Base-by-base conservation (phyloP, 495 filamentous ascomycete genomes). In the Podospora conica region DNA sequence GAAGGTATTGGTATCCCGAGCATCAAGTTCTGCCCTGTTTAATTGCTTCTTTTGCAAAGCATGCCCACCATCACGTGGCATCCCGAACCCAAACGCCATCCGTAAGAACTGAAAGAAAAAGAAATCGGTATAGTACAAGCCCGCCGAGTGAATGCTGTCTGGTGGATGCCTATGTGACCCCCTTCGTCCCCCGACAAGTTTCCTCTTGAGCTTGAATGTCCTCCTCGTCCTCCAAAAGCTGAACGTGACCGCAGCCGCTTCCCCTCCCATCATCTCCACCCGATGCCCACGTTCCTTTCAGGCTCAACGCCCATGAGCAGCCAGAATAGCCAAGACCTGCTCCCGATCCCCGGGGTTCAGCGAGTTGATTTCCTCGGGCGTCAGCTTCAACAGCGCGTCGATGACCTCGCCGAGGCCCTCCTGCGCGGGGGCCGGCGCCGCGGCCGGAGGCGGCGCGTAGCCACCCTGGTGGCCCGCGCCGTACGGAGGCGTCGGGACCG, bases 401-500 rank as follows among this genome's bases (percentile, higher is more conserved):
- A 48, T 48, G 8, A 48, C n/a, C 18, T 48, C 40, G 40, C 40
- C 40, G 40, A 48, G 40, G 8, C 40, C 40, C 40, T 48, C 40
- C n/a, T 48, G 40, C 40, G 33, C 33, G 0, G 31, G 3, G 0
- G 31, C 3, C 0, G 40, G 15, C 6, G 33, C 33, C 15, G 33
- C 29, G 6, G 70, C 69, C 58, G 76, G 75, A 4, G 82, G 78
- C 18, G 81, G 75, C 15, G 74, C 75, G 58, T 81, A 80, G 28
- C 71, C 70, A 12, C 71, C 68, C 23, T 61, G 66, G 48, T 61
- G 66, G 48, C 70, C 65, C 60, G 72, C 70, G 27, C 81, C 81
- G 58, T 83, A 86, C n/a, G 85, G 85, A 18, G n/a, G 81, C 81
- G 20, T 74, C 79, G 21, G 82, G 82, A n/a, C 84, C 77, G 25